Base-by-base conservation (phyloP, 257 asterid genomes). In the Oldenlandia corymbosa region DNA sequence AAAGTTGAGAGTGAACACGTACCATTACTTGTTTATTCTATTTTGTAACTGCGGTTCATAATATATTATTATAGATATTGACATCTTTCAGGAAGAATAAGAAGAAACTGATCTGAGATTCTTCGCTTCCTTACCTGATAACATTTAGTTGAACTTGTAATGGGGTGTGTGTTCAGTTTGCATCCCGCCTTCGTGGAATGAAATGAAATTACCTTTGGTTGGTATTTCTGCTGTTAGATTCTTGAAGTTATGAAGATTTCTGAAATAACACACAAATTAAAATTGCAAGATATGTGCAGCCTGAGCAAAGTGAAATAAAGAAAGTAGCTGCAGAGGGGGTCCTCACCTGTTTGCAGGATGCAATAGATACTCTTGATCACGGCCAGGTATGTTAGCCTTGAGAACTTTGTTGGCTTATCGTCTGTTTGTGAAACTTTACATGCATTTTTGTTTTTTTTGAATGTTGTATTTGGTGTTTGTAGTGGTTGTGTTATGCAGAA, bases 261-360 rank as follows among this genome's bases (percentile, higher is more conserved):
- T 41, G 51, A 28, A 53, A 23, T 39, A 9, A 34, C 36, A 24
- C n/a, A 16, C 23, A 31, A 49, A 16, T 26, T 53, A n/a, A 48
- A 34, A 20, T 48, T 39, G 49, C 26, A 12, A 42, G 59, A 32
- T 36, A 10, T 39, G 43, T 80, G 57, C 62, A 93, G 99, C 99
- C 99, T 48, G 96, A 82, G 67, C 80, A 79, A 45, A 70, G 73
- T 58, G 95, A 90, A 70, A 87, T 85, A 66, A 77, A 81, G 78
- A 84, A 83, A 73, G 73, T 93, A 75, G 97, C 97, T 61, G 83
- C 90, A 41, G 96, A 85, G 79, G 99, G 99, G 72, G 87, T 87
- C 76, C 78, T 92, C 30, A 85, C 95, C 60, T 91, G 94, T 75
- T 71, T 91, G 75, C 94, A 88, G 76, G 98, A 88, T 65, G 83